A percentile compares a stretch with the other conserved stretches of the same genome.
Conservation (phyloP, 106 monocot genomes). For the Platanthera zijinensis region DNA sequence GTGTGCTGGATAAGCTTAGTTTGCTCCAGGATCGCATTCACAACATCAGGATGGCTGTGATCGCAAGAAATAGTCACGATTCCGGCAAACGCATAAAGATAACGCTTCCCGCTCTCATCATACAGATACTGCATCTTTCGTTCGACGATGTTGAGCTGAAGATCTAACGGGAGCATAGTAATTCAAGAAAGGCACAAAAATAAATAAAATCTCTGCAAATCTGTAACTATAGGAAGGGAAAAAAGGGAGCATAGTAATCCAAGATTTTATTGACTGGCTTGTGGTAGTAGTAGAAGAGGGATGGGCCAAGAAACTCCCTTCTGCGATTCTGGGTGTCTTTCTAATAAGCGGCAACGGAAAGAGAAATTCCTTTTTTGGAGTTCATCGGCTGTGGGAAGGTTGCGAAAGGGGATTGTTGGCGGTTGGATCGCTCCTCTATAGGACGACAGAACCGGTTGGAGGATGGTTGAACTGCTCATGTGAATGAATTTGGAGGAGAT, state of each 20-base stretch:
- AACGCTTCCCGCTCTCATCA: conserved; percentile 84
- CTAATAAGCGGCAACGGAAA: no score
- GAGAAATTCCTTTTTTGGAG: no score
- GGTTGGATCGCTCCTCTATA: no score
- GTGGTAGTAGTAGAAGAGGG: conserved; percentile 87
- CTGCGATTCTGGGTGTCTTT: no score
- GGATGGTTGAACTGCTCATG: no score
- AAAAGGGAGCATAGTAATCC: background rate
- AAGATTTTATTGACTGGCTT: conserved; percentile 46
- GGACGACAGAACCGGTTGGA: no score
- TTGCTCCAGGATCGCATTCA: conserved; percentile 84
- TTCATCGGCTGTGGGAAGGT: no score
- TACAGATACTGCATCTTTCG: conserved; percentile 97
- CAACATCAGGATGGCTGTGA: conserved; percentile 88
- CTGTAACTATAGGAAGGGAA: background rate
- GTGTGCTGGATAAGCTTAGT: conserved; percentile 80
- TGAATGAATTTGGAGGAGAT: no score
- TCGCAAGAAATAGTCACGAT: conserved; percentile 96
- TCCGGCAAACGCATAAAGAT: conserved; percentile 92
- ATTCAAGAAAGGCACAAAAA: background rate
- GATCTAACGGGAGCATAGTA: background rate
- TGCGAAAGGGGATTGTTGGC: no score
- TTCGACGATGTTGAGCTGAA: conserved; percentile 92
- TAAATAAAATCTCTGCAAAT: background rate
- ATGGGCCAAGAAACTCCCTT: conserved; percentile 69